Base-by-base conservation (phyloP, 768 basidiomycete genomes). In the Podaxis sp. region DNA sequence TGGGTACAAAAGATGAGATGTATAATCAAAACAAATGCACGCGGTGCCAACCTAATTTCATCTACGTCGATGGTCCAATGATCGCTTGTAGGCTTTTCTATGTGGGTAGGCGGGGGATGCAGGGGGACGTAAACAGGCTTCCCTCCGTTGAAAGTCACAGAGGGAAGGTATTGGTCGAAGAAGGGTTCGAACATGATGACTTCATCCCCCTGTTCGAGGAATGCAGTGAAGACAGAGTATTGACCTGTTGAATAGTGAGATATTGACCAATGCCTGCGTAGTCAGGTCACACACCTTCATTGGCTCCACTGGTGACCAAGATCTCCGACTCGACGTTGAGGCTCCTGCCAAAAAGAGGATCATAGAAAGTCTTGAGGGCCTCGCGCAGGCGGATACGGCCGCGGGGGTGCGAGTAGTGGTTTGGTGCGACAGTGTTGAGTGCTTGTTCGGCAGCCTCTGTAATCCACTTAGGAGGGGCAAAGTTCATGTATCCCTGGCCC, bases 161-260 rank as follows among this genome's bases (percentile, higher is more conserved):
- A 93, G 23, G 95, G 90, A 55, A 95, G 82, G 72, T 95, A 96
- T 72, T 98, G 95, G 70, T 98, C 95, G 70, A 97, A 98, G 80
- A 93, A 97, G 1, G 95, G 96, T 74, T 98, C 97, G 69, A 98
- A 95, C 84, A 98, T 88, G 73, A 99, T 96, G 64, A 98, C 96
- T 73, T 99, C 97, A 68, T 98, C 97, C 3, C 90, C 96, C 38
- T 84, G 81, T 63, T 98, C 89, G 40, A 97, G 74, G 76, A 96
- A 98, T 0, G 97, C 97, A 10, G 87, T 84, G 67, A 96, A 91
- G 55, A 95, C 91, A 54, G 95, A 86, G 72, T 96, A 98, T 80
- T 94, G 91, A 25, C 96, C 95, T 94, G 71, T 25, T 28, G 47
- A 65, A 11, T 18, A 28, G 27, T 23, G 14, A 13, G 13, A 44